Percentiles rank a stretch among this genome's conserved stretches.
These are phyloP conservation scores for Halophytophthora polymorphica DNA, from an alignment of 352 stramenopile species.

Conservation along the genomic window DNA sequence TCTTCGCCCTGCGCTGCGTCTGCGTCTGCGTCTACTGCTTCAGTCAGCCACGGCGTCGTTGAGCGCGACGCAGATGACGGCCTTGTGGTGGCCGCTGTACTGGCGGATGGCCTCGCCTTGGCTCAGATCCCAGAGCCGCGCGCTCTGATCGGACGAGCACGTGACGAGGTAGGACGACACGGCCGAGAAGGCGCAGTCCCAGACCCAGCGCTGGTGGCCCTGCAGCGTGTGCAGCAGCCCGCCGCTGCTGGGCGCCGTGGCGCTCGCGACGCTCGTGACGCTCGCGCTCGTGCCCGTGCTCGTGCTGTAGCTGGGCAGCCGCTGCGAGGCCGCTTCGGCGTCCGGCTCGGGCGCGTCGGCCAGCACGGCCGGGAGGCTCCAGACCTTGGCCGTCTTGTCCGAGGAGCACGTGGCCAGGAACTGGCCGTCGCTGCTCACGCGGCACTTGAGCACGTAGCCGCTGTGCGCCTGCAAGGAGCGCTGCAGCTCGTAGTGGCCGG, in stretches of 20 bases:
- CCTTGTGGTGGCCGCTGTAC: conserved; percentile 90
- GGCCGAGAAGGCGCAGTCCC: conserved; percentile 97
- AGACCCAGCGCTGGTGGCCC: conserved; percentile 96
- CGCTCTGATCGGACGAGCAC: conserved; percentile 93
- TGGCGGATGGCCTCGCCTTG: conserved; percentile 84
- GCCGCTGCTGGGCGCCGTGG: conserved; percentile 27
- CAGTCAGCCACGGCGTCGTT: conserved; percentile 80
- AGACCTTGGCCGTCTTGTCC: conserved; percentile 93
- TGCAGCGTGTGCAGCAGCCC: conserved; percentile 77
- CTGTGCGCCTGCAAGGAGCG: conserved; percentile 84
- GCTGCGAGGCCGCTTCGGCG: conserved; percentile 26
- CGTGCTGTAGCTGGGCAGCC: conserved; percentile 22
- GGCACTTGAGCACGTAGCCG: conserved; percentile 90
- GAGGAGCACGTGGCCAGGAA: conserved; percentile 92
- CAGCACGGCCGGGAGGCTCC: conserved; percentile 47
- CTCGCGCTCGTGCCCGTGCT: too few relatives aligned
- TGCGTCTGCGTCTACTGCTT: neutral
- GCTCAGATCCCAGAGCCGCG: conserved; percentile 96
- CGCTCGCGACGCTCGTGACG: conserved; percentile 26
- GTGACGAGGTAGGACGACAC: conserved; percentile 98
- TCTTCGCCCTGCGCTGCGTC: neutral
- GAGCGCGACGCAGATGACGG: conserved; percentile 84
- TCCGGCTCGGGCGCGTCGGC: conserved; percentile 21
- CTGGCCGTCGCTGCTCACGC: conserved; percentile 82
- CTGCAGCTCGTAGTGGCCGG: conserved; percentile 64